phyloP scores from a whole-genome alignment of 2,329 filamentous ascomycete genomes.

The Beauveria sp. region DNA sequence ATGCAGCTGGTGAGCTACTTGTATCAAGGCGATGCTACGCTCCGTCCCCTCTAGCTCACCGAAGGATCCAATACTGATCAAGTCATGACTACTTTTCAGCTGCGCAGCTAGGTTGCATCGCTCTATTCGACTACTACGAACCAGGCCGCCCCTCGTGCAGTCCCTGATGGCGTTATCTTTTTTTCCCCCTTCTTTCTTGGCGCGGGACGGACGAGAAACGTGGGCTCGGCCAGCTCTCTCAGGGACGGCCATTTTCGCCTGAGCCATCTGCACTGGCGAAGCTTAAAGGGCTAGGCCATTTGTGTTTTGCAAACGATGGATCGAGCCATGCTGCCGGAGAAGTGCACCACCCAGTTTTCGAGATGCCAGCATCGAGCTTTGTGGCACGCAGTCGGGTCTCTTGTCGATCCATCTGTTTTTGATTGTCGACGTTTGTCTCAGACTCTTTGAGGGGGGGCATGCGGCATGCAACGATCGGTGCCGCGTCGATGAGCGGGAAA shows the following conservation, averaged over 20 bases:
- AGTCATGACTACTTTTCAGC: background rate
- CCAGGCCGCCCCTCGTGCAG: background rate
- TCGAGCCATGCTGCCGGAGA: background rate
- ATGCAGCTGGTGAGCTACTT: background rate
- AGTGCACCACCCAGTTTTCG: background rate
- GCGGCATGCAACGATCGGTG: no score
- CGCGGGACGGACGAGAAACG: conserved; percentile 1
- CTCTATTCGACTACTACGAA: background rate
- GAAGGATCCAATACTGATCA: background rate
- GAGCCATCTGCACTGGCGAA: conserved; percentile 3
- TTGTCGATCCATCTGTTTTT: no score
- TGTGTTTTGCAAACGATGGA: background rate
- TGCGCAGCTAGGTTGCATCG: background rate
- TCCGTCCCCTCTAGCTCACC: conserved; percentile 1
- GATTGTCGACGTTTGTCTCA: no score
- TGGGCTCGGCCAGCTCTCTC: conserved; percentile 6
- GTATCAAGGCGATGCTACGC: background rate
- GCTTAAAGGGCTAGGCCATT: background rate
- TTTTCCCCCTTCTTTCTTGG: background rate
- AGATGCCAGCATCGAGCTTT: no score
- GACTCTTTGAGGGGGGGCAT: no score
- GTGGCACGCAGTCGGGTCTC: no score
- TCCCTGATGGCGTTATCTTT: background rate
- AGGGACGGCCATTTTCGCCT: background rate
- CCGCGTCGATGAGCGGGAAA: background rate